Conservation (phyloP, 164 flowering plant genomes). For the Aristolochia fimbriata region DNA sequence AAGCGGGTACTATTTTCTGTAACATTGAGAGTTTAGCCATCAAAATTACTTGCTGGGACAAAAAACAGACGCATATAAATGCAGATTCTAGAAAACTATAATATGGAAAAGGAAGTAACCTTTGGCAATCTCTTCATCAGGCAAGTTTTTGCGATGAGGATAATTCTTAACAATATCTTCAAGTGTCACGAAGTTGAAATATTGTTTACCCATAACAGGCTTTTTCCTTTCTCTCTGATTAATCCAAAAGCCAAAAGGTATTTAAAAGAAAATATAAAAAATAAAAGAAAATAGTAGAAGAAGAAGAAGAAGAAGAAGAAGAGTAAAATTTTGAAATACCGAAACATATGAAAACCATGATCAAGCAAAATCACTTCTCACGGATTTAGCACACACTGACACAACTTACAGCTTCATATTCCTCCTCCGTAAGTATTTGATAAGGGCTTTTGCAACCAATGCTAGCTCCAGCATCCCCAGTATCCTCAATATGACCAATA, state of each 20-base stretch:
- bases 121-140: constrained; percentile 62
- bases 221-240: constrained; percentile 77
- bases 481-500: constrained; percentile 42
- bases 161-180: constrained; percentile 73
- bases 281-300: no score
- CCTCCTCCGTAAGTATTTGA: constrained; percentile 63
- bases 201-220: constrained; percentile 82
- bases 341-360: not conserved
- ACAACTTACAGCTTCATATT: constrained; percentile 81
- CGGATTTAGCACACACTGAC: constrained; percentile 1
- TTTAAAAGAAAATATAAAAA: not conserved
- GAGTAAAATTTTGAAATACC: not conserved
- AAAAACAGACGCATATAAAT: not conserved
- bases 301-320: constrained; percentile 1
- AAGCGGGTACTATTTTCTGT: constrained; percentile 71
- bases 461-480: constrained; percentile 38
- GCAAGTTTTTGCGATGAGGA: constrained; percentile 64
- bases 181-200: constrained; percentile 73
- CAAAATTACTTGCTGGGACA: constrained; percentile 2
- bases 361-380: no score
- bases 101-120: constrained; percentile 34
- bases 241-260: not conserved
- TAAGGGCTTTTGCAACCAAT: constrained; percentile 43
- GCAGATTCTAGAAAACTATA: not conserved
- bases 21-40: constrained; percentile 8